phyloP scores from a whole-genome alignment of 1,139 yeast species.

The Candida dubliniensis region DNA sequence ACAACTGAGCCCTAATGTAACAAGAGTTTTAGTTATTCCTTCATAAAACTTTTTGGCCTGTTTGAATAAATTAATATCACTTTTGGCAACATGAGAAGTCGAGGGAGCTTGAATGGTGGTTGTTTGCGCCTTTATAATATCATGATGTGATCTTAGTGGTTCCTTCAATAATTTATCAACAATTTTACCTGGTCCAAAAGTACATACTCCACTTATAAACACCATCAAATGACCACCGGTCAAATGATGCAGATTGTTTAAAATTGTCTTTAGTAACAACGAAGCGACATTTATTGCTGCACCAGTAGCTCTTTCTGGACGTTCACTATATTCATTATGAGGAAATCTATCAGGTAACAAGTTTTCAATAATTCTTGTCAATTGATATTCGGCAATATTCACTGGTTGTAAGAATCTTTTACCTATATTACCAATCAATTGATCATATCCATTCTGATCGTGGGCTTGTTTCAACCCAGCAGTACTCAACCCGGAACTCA shows the following conservation, averaged over 20 bases:
- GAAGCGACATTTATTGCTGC: slow-evolving; percentile 64
- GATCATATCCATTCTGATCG: slow-evolving; percentile 13
- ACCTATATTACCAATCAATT: slow-evolving; percentile 29
- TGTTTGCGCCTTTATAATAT: slow-evolving; percentile 45
- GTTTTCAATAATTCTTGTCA: slow-evolving; percentile 54
- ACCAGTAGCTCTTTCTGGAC: slow-evolving; percentile 65
- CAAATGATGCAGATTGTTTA: slow-evolving; percentile 35
- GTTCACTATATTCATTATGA: slow-evolving; percentile 40
- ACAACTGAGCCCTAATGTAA: slow-evolving; percentile 51
- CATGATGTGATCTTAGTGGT: slow-evolving; percentile 61
- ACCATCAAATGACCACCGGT: slow-evolving; percentile 63
- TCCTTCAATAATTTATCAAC: slow-evolving; percentile 50
- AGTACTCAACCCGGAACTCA: slow-evolving; percentile 38
- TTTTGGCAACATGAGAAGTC: slow-evolving; percentile 24
- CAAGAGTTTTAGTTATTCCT: slow-evolving; percentile 39
- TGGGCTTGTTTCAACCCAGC: slow-evolving; percentile 4
- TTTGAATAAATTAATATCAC: slow-evolving; percentile 32
- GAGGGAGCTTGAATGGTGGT: slow-evolving; percentile 30
- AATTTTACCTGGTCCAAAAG: slow-evolving; percentile 56
- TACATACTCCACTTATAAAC: slow-evolving; percentile 61
- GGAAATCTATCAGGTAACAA: slow-evolving; percentile 56
- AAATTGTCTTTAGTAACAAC: slow-evolving; percentile 44
- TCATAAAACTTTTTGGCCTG: slow-evolving; percentile 45
- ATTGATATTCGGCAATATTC: slow-evolving; percentile 54
- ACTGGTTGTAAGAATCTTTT: slow-evolving; percentile 48